Evolutionary conservation across 2,329 filamentous ascomycete species (phyloP).

Genomic region (Cladosporium phlei): DNA sequence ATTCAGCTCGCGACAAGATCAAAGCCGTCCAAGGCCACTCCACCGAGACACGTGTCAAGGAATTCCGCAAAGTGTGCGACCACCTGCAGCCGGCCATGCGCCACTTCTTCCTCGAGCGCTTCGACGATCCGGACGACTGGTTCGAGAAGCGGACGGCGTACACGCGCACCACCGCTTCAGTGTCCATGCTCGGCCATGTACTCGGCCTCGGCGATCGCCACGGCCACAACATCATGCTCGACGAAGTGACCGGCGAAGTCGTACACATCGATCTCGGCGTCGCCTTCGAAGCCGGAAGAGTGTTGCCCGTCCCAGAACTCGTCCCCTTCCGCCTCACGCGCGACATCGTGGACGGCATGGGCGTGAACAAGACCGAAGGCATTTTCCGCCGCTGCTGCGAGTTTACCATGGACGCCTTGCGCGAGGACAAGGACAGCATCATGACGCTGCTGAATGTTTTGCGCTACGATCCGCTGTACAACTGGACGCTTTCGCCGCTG

Average conservation of each 20-base stretch:
- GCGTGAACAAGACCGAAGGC: conserved; percentile 88
- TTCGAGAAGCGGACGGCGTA: conserved; percentile 85
- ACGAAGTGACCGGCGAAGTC: conserved; percentile 83
- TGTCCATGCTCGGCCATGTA: conserved; percentile 85
- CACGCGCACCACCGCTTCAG: conserved; percentile 85
- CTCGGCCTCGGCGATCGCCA: conserved; percentile 91
- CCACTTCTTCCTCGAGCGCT: conserved; percentile 96
- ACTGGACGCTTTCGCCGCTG: conserved; percentile 79
- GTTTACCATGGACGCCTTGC: conserved; percentile 88
- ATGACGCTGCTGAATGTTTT: conserved; percentile 98
- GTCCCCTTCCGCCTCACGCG: conserved; percentile 93
- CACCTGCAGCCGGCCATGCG: conserved; percentile 89
- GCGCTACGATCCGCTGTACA: conserved; percentile 95
- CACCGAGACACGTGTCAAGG: conserved; percentile 65
- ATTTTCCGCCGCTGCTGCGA: conserved; percentile 98
- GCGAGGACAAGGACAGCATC: conserved; percentile 94
- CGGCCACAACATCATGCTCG: conserved; percentile 93
- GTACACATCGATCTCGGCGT: conserved; percentile 97
- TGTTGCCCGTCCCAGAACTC: conserved; percentile 91
- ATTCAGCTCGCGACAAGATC: conserved; percentile 75
- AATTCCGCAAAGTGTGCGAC: conserved; percentile 72
- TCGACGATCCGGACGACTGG: conserved; percentile 92
- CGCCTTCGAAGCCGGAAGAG: conserved; percentile 90
- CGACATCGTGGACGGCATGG: conserved; percentile 96
- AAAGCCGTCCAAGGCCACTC: conserved; percentile 62